A percentile compares a stretch with the other conserved stretches of the same genome.
Conservation (phyloP, 73 alveolate species). For the Symbiodinium pilosum region DNA sequence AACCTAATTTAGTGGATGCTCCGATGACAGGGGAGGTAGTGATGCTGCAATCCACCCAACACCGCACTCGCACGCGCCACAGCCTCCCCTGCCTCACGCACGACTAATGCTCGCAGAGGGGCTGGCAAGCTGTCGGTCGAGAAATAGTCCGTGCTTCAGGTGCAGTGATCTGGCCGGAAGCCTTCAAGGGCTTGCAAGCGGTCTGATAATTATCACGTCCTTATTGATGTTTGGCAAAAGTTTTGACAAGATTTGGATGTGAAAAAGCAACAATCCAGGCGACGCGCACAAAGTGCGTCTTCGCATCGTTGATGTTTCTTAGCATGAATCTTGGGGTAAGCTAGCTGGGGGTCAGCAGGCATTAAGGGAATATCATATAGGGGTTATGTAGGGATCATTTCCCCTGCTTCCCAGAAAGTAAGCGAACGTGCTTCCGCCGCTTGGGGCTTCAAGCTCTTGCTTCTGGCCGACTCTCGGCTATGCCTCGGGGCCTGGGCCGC, state of each 20-base stretch:
- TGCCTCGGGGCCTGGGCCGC: neutral
- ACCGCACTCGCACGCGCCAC: neutral
- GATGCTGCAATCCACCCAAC: neutral
- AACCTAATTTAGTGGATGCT: neutral
- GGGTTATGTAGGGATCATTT: no score
- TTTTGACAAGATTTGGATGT: no score
- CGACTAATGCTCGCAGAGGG: constrained; percentile 16
- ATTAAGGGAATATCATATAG: no score
- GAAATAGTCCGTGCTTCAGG: neutral
- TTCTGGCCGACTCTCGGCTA: neutral
- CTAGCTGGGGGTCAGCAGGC: no score
- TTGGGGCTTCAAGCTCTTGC: neutral
- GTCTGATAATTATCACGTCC: no score
- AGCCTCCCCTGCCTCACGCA: constrained; percentile 11
- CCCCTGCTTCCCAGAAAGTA: no score
- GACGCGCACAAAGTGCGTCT: neutral
- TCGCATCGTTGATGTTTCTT: neutral
- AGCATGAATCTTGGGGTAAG: no score
- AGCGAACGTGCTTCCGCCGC: no score
- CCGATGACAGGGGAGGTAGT: neutral
- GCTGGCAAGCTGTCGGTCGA: constrained; percentile 18
- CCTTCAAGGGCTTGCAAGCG: no score
- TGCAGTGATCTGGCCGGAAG: no score
- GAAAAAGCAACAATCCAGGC: neutral
- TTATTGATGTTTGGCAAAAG: no score